A percentile compares a stretch with the other conserved stretches of the same genome.
Evolutionary conservation across 768 basidiomycete genomes (phyloP).

Genomic region (Suillus cothurnatus): DNA sequence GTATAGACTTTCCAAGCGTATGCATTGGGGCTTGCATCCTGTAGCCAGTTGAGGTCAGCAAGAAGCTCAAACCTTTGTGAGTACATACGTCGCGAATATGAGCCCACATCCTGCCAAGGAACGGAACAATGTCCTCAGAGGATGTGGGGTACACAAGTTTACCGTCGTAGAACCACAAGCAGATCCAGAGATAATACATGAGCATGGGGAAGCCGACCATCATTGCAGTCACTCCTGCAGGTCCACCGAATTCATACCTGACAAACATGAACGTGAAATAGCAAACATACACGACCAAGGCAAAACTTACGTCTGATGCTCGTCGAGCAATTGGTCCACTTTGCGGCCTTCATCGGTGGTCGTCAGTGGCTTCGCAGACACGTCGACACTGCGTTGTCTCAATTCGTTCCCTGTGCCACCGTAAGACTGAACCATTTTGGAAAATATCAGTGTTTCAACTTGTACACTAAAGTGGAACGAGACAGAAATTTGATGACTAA

Average conservation of each 20-base stretch:
- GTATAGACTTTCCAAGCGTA: conserved; percentile 92
- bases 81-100: conserved; percentile 74
- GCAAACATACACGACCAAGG: neutral
- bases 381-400: conserved; percentile 32
- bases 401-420: conserved; percentile 26
- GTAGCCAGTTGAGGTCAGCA: neutral
- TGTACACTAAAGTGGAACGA: conserved; percentile 16
- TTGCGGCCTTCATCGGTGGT: conserved; percentile 74
- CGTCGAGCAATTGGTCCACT: conserved; percentile 72
- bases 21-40: conserved; percentile 91
- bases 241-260: conserved; percentile 97
- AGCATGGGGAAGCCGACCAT: conserved; percentile 93
- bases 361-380: conserved; percentile 26
- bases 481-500: conserved; percentile 2
- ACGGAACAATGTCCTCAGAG: conserved; percentile 71
- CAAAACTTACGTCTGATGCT: conserved; percentile 56
- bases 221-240: conserved; percentile 87
- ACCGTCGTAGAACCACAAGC: conserved; percentile 95
- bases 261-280: conserved; percentile 1
- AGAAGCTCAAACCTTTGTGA: neutral
- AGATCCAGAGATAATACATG: conserved; percentile 99
- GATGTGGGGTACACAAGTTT: conserved; percentile 70
- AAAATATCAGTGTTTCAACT: neutral
- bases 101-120: conserved; percentile 80
- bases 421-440: conserved; percentile 32